Evolutionary conservation across 139 green algal genomes (phyloP).

Genomic region (Chlorella vulgaris): DNA sequence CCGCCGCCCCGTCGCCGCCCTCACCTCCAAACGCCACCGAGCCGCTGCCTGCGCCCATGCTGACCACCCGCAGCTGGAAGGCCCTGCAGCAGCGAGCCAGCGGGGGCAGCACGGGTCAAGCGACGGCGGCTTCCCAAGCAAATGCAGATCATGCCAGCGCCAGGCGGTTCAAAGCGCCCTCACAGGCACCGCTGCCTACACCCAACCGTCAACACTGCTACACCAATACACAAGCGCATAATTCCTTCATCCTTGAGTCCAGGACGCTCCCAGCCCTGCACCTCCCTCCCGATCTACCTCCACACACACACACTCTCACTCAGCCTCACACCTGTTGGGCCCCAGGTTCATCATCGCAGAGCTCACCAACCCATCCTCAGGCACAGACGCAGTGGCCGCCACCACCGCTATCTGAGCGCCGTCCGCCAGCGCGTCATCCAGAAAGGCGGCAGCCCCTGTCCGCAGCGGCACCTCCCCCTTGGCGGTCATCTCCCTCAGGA

Average conservation of each 20-base stretch:
- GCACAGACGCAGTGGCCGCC: slow-evolving; percentile 25
- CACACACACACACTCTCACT: neutral
- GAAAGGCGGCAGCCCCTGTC: slow-evolving; percentile 35
- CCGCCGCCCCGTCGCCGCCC: neutral
- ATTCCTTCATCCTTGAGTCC: no score
- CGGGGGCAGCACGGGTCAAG: neutral
- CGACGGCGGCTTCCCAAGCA: neutral
- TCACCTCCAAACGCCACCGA: neutral
- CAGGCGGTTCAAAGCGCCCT: no score
- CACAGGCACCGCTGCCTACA: no score
- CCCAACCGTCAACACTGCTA: neutral
- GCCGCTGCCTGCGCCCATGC: slow-evolving; percentile 3
- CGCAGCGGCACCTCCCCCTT: slow-evolving; percentile 49
- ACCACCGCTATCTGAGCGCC: slow-evolving; percentile 34
- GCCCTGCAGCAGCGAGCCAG: neutral
- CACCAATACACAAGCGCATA: neutral
- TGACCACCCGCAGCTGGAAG: slow-evolving; percentile 19
- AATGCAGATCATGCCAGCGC: no score
- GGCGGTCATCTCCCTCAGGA: slow-evolving; percentile 49
- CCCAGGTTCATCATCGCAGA: slow-evolving; percentile 39
- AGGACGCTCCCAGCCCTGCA: no score
- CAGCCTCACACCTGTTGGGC: slow-evolving; percentile 2
- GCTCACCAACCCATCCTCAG: slow-evolving; percentile 32
- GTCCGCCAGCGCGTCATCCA: slow-evolving; percentile 50
- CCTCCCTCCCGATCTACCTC: neutral